Base-by-base conservation (phyloP, 768 basidiomycete species). In the Naganishia antarctica region DNA sequence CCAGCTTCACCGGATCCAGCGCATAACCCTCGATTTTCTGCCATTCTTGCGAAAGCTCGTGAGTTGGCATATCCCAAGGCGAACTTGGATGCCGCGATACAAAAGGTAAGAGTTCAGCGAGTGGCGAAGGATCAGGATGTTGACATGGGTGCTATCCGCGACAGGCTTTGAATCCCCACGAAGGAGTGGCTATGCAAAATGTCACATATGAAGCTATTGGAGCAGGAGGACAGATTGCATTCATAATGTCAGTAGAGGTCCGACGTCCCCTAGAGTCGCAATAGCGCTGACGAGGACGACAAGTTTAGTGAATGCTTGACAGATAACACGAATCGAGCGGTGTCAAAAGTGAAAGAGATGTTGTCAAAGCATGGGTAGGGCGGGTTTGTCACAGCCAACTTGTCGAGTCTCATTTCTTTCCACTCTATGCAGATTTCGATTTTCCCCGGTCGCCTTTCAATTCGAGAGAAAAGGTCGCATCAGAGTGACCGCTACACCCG, bases 381-480 rank as follows among this genome's bases (percentile, higher is more conserved):
- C 16, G 31, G 2, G n/a, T n/a, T n/a, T 3, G 5, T 1, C 11
- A 51, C 31, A 23, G n/a, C 21, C 32, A 3, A 40, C 40, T 63
- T 26, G 18, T 49, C 28, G 45, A 21, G 29, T 32, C 34, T 28
- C 37, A n/a, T 6, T 18, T 21, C 47, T 23, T 25, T 5, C 45
- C 34, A 7, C 31, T 21, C 15, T 23, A 15, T 51, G 7, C 47
- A 74, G 72, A 2, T 72, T 66, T 40, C 71, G 75, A 13, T 68
- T 74, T 23, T 70, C 75, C 0, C 73, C 74, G 13, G 70, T 71
- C 1, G 41, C 69, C 0, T 76, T 72, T 67, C 64, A 74, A 31
- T 76, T 76, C 58, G 72, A 76, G 11, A 68, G 70, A 32, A 71
- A 73, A 48, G 75, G 75, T 11, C 31, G 74, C n/a, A 72, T 76